phyloP scores from a whole-genome alignment of 306 rosid genomes.

The Vigna reflexopilosa region DNA sequence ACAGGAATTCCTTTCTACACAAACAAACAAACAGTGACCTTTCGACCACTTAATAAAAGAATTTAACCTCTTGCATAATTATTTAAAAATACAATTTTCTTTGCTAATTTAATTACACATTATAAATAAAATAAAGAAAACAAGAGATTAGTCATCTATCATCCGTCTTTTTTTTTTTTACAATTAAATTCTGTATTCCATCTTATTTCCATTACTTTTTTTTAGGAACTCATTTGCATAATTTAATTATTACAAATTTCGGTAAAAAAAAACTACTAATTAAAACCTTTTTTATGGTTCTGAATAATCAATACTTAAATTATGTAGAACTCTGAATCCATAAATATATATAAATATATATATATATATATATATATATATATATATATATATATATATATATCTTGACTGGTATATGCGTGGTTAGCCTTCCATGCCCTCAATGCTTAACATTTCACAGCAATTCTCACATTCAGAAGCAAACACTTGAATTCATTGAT shows the following conservation, averaged over 20 bases:
- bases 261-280: background rate
- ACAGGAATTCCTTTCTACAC: background rate
- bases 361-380: too few species aligned
- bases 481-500: constrained; percentile 40
- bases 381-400: background rate
- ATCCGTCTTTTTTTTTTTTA: too few species aligned
- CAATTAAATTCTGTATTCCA: background rate
- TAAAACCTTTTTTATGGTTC: background rate
- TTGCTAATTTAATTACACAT: background rate
- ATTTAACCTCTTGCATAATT: background rate
- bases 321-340: background rate
- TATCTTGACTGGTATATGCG: constrained; percentile 26
- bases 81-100: background rate
- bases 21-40: background rate
- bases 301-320: background rate
- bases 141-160: background rate
- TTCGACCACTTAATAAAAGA: too few species aligned
- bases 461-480: constrained; percentile 23
- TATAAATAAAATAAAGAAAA: background rate
- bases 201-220: background rate
- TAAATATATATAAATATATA: background rate
- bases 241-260: background rate
- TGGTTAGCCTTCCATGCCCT: constrained; percentile 39
- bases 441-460: constrained; percentile 32
- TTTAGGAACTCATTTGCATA: background rate